phyloP scores from a whole-genome alignment of 495 filamentous ascomycete species.

The Massariosphaeria phaeospora region DNA sequence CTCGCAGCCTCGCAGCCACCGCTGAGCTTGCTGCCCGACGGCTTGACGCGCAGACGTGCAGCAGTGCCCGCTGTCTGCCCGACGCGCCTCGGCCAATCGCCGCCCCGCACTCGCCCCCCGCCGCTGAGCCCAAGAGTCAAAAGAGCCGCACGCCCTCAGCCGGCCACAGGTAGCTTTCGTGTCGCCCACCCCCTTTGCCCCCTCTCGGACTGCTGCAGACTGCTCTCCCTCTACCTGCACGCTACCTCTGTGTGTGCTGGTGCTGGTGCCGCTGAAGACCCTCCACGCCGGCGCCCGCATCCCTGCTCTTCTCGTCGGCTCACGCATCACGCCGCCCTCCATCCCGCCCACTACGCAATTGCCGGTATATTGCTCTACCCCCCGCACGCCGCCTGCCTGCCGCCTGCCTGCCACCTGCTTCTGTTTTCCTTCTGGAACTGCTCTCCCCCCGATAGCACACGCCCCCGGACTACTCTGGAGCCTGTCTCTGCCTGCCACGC shows the following conservation, averaged over 20 bases:
- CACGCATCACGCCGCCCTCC: constrained; percentile 20
- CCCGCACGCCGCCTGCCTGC: too few species aligned
- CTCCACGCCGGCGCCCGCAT: not conserved
- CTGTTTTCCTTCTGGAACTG: constrained; percentile 30
- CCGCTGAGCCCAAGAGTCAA: not conserved
- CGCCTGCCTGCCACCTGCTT: constrained; percentile 22
- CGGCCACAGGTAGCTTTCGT: constrained; percentile 17
- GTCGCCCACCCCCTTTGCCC: constrained; percentile 13
- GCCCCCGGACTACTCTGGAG: constrained; percentile 13
- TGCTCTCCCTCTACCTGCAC: constrained; percentile 1
- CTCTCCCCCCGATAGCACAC: constrained; percentile 20
- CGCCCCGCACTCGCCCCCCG: not conserved
- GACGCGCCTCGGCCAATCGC: constrained; percentile 7
- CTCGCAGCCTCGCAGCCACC: not conserved
- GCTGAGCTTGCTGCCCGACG: constrained; percentile 13
- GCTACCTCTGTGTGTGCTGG: not conserved
- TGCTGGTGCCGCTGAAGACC: too few species aligned
- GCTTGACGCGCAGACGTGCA: constrained; percentile 17
- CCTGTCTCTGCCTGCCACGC: constrained; percentile 14
- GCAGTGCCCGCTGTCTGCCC: not conserved
- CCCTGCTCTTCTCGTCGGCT: constrained; percentile 13
- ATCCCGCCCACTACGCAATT: constrained; percentile 24
- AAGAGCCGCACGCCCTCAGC: constrained; percentile 10
- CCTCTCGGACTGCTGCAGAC: constrained; percentile 1
- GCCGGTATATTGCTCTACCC: constrained; percentile 30